Evolutionary conservation across 2,329 filamentous ascomycete species (phyloP).

Genomic region (Aureobasidium sp.): DNA sequence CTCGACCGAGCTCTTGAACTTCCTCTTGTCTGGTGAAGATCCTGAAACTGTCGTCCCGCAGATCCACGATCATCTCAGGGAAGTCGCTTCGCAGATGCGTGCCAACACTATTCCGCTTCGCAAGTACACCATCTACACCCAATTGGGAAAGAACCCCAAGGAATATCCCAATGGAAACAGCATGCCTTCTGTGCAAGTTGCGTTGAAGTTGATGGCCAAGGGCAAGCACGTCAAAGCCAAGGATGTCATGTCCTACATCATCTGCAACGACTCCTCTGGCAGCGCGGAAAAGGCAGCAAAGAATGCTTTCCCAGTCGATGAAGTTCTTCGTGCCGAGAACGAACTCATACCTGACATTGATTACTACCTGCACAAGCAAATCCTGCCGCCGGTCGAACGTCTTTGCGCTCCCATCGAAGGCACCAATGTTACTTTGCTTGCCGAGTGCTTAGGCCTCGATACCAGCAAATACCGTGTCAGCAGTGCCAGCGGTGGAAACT

Average conservation of each 20-base stretch:
- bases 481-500: constrained; percentile 45
- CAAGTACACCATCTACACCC: constrained; percentile 97
- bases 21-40: constrained; percentile 89
- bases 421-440: constrained; percentile 81
- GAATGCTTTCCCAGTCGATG: constrained; percentile 78
- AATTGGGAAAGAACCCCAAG: constrained; percentile 86
- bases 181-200: constrained; percentile 97
- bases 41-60: constrained; percentile 78
- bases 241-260: constrained; percentile 93
- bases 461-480: constrained; percentile 75
- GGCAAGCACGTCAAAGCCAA: constrained; percentile 86
- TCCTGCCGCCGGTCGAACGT: constrained; percentile 94
- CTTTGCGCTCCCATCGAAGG: constrained; percentile 92
- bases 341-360: constrained; percentile 83
- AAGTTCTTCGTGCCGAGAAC: constrained; percentile 69
- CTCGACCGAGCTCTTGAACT: constrained; percentile 76
- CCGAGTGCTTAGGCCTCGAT: constrained; percentile 89
- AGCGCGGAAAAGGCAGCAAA: constrained; percentile 65
- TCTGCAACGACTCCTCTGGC: constrained; percentile 63
- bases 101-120: constrained; percentile 63
- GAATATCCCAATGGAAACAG: constrained; percentile 91
- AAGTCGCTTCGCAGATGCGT: constrained; percentile 80
- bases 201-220: constrained; percentile 74
- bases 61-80: constrained; percentile 86
- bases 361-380: constrained; percentile 97